Evolutionary conservation across 208 protist species (phyloP).

Genomic region (Acanthamoeba triangularis): DNA sequence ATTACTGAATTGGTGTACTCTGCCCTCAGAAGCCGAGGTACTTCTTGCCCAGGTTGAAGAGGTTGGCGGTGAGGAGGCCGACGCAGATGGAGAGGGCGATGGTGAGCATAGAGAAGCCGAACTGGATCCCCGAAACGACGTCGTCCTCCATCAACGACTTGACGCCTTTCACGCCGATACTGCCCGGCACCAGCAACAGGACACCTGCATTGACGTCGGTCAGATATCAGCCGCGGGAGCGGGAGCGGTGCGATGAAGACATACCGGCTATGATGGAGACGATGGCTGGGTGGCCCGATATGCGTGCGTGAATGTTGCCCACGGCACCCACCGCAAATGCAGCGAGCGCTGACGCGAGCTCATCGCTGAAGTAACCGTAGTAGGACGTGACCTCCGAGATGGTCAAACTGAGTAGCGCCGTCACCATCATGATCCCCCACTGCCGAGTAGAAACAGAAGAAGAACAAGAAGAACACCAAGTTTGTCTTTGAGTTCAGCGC

Average conservation of each 20-base stretch:
- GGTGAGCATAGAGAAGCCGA: constrained; percentile 73
- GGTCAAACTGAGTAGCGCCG: neutral
- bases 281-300: constrained; percentile 64
- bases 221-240: neutral
- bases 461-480: too few species aligned
- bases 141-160: constrained; percentile 58
- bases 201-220: constrained; percentile 22
- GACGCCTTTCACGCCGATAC: constrained; percentile 44
- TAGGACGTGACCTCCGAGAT: neutral
- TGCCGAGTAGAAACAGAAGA: too few species aligned
- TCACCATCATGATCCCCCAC: constrained; percentile 74
- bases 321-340: constrained; percentile 61
- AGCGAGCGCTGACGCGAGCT: neutral
- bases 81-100: constrained; percentile 68
- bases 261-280: constrained; percentile 56
- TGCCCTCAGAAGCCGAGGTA: constrained; percentile 66
- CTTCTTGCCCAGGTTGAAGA: constrained; percentile 67
- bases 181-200: constrained; percentile 51
- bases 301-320: constrained; percentile 50
- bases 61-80: constrained; percentile 43
- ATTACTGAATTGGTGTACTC: neutral
- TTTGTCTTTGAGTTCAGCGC: too few species aligned
- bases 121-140: constrained; percentile 55
- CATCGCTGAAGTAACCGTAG: constrained; percentile 56
- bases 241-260: neutral